Evolutionary conservation across 805 yeast species (phyloP), one percentile per base, ranked within the genome.

Genomic region (Starmera pachycereana): DNA sequence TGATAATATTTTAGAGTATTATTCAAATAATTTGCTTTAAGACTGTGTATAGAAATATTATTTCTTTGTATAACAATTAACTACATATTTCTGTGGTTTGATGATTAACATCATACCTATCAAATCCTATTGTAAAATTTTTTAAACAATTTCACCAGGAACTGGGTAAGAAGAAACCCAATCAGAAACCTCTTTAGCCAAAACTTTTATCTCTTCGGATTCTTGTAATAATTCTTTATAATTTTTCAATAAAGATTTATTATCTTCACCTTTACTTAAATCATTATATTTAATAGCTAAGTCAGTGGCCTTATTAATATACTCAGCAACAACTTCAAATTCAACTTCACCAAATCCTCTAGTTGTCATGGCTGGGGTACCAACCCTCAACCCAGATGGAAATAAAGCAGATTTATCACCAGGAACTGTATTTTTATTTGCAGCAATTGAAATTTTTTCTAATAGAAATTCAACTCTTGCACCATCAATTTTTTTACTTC

Each of bases 311-410:
- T 68, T 64, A 58, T 83, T 84, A 55, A 90, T 84, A 68, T 74
- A 87, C 40, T 69, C 74, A 34, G 89, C 90, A 42, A 90, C 92
- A 58, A 74, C 72, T 46, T 70, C 78, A 58, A 90, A 90, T 54
- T 90, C 97, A 41, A 66, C 72, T 45, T 71, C 74, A 39, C 76
- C 76, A 57, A 90, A 81, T 36, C 96, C 97, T 69, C 98, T 81
- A 39, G 97, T 87, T 41, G 97, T 82, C 97, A 90, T 90, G 37
- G 97, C 97, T 43, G 98, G 98, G 13, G 97, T 85, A 54, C 98
- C 98, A 45, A 90, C 82, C 71, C 98, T 83, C 49, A 90, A 70
- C 53, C 98, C 98, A 45, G 94, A 86, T 56, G 98, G 98, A 60
- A 85, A 87, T 45, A 90, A 72, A 29, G 98, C 98, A 35, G 96